These are phyloP conservation scores for Botryotinia calthae DNA, from an alignment of 2,329 filamentous ascomycete species.

Conservation along the genomic window DNA sequence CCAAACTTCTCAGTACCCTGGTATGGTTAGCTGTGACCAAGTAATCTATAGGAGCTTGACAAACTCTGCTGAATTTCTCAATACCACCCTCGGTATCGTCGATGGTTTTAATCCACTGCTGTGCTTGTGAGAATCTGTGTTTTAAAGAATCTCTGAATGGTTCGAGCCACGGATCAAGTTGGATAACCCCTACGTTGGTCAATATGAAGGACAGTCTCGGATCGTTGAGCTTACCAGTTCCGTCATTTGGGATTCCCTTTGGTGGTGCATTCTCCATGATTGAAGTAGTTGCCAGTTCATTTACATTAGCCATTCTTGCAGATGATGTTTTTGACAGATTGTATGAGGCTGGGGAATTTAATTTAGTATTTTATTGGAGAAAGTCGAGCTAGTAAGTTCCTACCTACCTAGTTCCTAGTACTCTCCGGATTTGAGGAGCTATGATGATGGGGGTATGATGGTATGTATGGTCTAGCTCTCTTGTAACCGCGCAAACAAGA, in stretches of 20 bases:
- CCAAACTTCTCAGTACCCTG: constrained; percentile 86
- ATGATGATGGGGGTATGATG: constrained; percentile 19
- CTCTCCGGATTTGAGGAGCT: constrained; percentile 13
- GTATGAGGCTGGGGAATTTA: not conserved
- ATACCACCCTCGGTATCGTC: constrained; percentile 82
- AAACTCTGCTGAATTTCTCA: constrained; percentile 83
- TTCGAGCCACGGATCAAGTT: constrained; percentile 84
- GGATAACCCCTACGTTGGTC: constrained; percentile 65
- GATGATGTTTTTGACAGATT: constrained; percentile 11
- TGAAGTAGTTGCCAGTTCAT: constrained; percentile 35
- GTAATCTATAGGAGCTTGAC: constrained; percentile 31
- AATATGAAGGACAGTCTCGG: constrained; percentile 21
- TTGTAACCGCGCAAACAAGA: constrained; percentile 13
- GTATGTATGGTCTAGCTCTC: constrained; percentile 8
- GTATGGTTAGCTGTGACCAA: constrained; percentile 22
- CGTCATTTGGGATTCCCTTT: constrained; percentile 60
- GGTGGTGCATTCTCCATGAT: constrained; percentile 42
- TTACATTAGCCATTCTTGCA: constrained; percentile 34
- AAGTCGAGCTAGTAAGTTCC: constrained; percentile 7
- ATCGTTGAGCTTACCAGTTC: constrained; percentile 58
- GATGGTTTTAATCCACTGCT: constrained; percentile 84
- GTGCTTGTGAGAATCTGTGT: constrained; percentile 72
- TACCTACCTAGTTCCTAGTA: not conserved
- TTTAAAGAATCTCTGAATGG: constrained; percentile 79
- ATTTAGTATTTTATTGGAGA: not conserved